Evolutionary conservation across 179 eudicot genomes (phyloP), one percentile per base, ranked within the genome.

Genomic region (Silene noctiflora): DNA sequence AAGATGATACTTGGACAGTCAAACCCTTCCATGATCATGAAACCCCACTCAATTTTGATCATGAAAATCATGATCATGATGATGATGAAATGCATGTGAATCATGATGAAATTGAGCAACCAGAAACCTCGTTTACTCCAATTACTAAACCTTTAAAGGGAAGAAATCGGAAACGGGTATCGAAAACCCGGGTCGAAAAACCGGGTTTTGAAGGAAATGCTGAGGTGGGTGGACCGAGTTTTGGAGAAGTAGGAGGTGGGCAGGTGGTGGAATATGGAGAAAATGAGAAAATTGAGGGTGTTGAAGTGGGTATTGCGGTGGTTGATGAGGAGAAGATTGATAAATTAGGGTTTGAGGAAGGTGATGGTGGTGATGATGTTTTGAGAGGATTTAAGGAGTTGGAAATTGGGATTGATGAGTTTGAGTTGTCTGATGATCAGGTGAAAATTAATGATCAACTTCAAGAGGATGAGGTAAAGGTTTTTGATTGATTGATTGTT

Each of bases 391-490:
- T 93, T 63, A 77, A 80, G 27, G 84, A 81, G 80, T 78, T 93
- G 71, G 79, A 81, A 17, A 71, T 93, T 76, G 84, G 83, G 77
- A 76, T 53, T 46, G 73, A 80, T 20, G 94, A 88, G 76, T 70
- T 81, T 4, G 90, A 89, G 24, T 82, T 92, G 77, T 84, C 85
- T 19, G 89, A 85, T 48, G 94, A 90, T 76, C 79, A 80, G 74
- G 77, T 85, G 68, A 80, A 71, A 63, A 82, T 85, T 44, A 94
- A 94, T 83, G 91, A 92, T 76, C 98, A 94, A 73, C 82, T 86
- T 83, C 97, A 94, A 80, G 89, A 89, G 74, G 97, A 94, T 81
- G 97, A 94, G 96, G 97, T 94, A 88, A 9, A 21, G 11, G 6
- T 71, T 67, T 62, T 73, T 71, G 19, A 3, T 69, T 69, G 71